A percentile compares a stretch with the other conserved stretches of the same genome.
These are phyloP conservation scores for Sugiyamaella mastotermitis DNA, from an alignment of 805 yeast species.

Conservation along the genomic window DNA sequence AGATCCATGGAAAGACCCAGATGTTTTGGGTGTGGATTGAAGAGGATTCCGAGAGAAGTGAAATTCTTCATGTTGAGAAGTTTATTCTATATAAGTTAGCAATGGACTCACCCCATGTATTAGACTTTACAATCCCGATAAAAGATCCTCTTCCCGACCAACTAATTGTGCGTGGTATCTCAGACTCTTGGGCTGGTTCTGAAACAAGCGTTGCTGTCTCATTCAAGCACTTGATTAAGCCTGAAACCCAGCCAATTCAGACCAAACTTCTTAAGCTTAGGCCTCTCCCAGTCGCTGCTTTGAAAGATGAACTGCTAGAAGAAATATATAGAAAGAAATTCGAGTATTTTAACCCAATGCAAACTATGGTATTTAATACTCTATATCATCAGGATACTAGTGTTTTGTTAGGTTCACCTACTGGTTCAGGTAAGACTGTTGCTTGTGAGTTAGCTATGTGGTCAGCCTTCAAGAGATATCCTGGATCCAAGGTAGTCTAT, in stretches of 20 bases:
- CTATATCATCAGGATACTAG: constrained; percentile 72
- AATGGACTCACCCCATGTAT: constrained; percentile 50
- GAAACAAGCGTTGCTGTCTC: constrained; percentile 73
- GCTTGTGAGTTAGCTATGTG: constrained; percentile 96
- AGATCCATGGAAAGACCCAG: constrained; percentile 75
- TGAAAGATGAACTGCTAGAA: constrained; percentile 64
- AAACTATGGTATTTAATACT: constrained; percentile 92
- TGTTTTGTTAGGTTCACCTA: constrained; percentile 94
- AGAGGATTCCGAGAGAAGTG: constrained; percentile 70
- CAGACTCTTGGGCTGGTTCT: constrained; percentile 87
- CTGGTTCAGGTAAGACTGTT: constrained; percentile 97
- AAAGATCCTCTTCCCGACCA: constrained; percentile 85
- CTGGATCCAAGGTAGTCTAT: constrained; percentile 74
- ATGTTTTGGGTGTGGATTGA: constrained; percentile 92
- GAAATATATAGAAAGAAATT: constrained; percentile 61
- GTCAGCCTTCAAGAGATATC: constrained; percentile 85
- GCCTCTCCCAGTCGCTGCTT: constrained; percentile 79
- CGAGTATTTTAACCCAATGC: constrained; percentile 95
- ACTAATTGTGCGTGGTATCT: constrained; percentile 67
- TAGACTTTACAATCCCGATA: constrained; percentile 90
- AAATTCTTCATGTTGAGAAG: constrained; percentile 76
- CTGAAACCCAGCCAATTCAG: constrained; percentile 78
- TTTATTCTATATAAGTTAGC: constrained; percentile 60
- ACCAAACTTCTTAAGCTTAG: constrained; percentile 75
- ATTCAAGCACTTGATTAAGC: constrained; percentile 83